Conservation (phyloP, 1,284 basidiomycete genomes). For the Pyrrhoderma noxium region DNA sequence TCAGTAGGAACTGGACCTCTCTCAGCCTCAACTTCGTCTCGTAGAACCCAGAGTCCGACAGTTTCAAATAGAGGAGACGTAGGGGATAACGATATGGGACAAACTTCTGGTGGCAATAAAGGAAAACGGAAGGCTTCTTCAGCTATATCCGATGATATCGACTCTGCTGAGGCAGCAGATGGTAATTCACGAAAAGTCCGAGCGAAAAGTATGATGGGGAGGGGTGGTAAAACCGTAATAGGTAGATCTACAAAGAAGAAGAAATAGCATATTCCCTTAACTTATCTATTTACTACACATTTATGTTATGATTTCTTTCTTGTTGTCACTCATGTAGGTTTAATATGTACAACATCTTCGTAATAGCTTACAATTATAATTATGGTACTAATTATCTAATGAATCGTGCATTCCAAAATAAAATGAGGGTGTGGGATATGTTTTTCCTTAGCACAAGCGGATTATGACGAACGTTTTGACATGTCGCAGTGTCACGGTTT, state of each 20-base stretch:
- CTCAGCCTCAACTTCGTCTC: slow-evolving; percentile 12
- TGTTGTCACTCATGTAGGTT: too few species aligned
- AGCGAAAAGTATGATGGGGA: slow-evolving; percentile 4
- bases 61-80: slow-evolving; percentile 7
- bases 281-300: too few species aligned
- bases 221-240: background rate
- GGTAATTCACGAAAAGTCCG: slow-evolving; percentile 8
- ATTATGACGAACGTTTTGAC: too few species aligned
- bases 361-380: too few species aligned
- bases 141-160: slow-evolving; percentile 9
- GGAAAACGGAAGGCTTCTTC: slow-evolving; percentile 15
- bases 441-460: too few species aligned
- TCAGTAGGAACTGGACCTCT: slow-evolving; percentile 11
- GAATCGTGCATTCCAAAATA: too few species aligned
- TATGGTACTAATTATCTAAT: too few species aligned
- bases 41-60: slow-evolving; percentile 15
- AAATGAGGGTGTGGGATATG: too few species aligned
- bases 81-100: slow-evolving; percentile 7
- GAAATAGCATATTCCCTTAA: slow-evolving; percentile 1
- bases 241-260: slow-evolving; percentile 10
- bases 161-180: background rate
- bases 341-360: too few species aligned
- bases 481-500: too few species aligned
- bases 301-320: too few species aligned
- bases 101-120: background rate